These are phyloP conservation scores for Bipolaris zeicola DNA, from an alignment of 2,329 filamentous ascomycete species.

Conservation along the genomic window DNA sequence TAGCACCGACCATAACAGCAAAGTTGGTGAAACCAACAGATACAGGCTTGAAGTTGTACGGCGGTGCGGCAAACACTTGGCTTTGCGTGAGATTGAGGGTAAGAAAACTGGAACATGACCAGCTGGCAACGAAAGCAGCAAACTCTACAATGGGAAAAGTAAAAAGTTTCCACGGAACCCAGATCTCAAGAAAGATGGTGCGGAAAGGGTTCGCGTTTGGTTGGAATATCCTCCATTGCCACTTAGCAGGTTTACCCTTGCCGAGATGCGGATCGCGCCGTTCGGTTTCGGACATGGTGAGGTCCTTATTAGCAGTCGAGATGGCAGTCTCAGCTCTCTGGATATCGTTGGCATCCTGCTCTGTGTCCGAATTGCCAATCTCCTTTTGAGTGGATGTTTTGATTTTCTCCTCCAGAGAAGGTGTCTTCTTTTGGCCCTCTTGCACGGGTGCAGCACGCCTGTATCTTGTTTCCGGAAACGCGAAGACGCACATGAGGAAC, in stretches of 20 bases:
- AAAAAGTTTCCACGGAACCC: conserved; percentile 67
- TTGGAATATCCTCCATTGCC: conserved; percentile 62
- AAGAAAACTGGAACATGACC: conserved; percentile 63
- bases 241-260: conserved; percentile 59
- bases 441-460: conserved; percentile 52
- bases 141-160: conserved; percentile 68
- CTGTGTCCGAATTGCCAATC: conserved; percentile 14
- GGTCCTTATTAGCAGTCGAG: conserved; percentile 27
- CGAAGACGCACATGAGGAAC: conserved; percentile 60
- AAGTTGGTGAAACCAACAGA: conserved; percentile 63
- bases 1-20: conserved; percentile 59
- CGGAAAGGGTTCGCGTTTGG: conserved; percentile 53
- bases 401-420: conserved; percentile 29
- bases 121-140: conserved; percentile 65
- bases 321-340: conserved; percentile 29
- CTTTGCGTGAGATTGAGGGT: conserved; percentile 65
- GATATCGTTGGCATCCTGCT: conserved; percentile 33
- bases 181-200: conserved; percentile 60
- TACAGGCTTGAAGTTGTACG: conserved; percentile 59
- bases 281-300: conserved; percentile 44
- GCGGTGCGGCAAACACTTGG: conserved; percentile 60
- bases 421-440: conserved; percentile 9
- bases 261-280: conserved; percentile 62
- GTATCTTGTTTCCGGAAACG: conserved; percentile 69
- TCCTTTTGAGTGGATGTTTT: conserved; percentile 18